Evolutionary conservation across 1,139 yeast genomes (phyloP).

Genomic region (Blastobotrys capitulatus): DNA sequence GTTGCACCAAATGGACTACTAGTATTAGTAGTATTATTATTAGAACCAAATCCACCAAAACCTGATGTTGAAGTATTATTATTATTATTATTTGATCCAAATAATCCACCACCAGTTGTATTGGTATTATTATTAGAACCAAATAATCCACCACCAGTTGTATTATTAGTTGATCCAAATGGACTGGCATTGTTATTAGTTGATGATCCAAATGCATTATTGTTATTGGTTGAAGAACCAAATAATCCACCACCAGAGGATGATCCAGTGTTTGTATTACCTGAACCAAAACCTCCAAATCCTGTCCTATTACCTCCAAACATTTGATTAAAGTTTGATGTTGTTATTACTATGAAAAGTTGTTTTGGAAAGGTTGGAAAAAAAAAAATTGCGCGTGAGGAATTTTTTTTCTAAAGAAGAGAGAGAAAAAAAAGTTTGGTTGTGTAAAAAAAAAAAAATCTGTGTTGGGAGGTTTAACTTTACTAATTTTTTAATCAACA

Average conservation of each 20-base stretch:
- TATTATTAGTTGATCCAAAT: constrained; percentile 28
- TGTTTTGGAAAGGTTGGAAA: background rate
- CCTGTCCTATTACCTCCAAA: constrained; percentile 27
- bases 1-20: constrained; percentile 8
- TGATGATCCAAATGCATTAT: constrained; percentile 14
- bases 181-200: constrained; percentile 29
- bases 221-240: constrained; percentile 18
- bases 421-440: background rate
- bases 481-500: too few relatives aligned
- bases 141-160: constrained; percentile 8
- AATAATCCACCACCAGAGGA: constrained; percentile 28
- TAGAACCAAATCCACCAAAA: constrained; percentile 36
- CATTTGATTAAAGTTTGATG: constrained; percentile 6
- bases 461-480: background rate
- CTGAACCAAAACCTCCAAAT: constrained; percentile 25
- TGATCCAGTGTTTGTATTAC: constrained; percentile 13
- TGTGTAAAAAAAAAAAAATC: background rate
- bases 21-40: background rate
- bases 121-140: constrained; percentile 15
- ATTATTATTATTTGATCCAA: constrained; percentile 10
- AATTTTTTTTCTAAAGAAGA: background rate
- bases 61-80: constrained; percentile 17
- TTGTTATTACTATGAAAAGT: background rate
- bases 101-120: constrained; percentile 2
- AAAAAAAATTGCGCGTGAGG: background rate